Conservation (phyloP, 1,284 basidiomycete genomes). For the Lentinula novae-zelandiae region DNA sequence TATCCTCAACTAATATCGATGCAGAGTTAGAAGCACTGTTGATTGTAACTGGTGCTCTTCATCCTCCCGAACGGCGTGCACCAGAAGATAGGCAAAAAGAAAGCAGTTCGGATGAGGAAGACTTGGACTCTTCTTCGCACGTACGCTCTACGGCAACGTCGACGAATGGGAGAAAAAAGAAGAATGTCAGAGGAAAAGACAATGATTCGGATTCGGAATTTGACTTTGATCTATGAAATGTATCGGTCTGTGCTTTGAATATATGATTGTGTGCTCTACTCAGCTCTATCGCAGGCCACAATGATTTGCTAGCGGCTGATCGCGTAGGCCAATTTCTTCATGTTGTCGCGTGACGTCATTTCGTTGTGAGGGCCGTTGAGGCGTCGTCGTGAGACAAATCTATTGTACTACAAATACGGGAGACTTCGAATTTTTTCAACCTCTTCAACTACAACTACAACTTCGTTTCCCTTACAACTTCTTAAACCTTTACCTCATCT, state of each 20-base stretch:
- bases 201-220: conserved; percentile 69
- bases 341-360: conserved; percentile 10
- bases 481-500: not conserved
- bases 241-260: not conserved
- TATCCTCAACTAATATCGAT: conserved; percentile 11
- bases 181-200: conserved; percentile 52
- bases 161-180: conserved; percentile 48
- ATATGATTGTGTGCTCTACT: not conserved
- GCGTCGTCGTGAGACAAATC: conserved; percentile 5
- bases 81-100: conserved; percentile 29
- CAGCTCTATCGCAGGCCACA: not conserved
- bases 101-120: conserved; percentile 39
- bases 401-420: conserved; percentile 1
- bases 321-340: too few species aligned
- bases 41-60: conserved; percentile 56
- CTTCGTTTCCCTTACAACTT: not conserved
- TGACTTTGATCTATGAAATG: conserved; percentile 58
- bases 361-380: not conserved
- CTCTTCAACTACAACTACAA: not conserved
- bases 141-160: conserved; percentile 54
- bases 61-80: conserved; percentile 41
- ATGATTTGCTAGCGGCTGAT: not conserved
- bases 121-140: conserved; percentile 40
- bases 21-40: conserved; percentile 71
- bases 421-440: not conserved